Base-by-base conservation (phyloP, 177 flowering plant species). In the Tripterygium wilfordii region DNA sequence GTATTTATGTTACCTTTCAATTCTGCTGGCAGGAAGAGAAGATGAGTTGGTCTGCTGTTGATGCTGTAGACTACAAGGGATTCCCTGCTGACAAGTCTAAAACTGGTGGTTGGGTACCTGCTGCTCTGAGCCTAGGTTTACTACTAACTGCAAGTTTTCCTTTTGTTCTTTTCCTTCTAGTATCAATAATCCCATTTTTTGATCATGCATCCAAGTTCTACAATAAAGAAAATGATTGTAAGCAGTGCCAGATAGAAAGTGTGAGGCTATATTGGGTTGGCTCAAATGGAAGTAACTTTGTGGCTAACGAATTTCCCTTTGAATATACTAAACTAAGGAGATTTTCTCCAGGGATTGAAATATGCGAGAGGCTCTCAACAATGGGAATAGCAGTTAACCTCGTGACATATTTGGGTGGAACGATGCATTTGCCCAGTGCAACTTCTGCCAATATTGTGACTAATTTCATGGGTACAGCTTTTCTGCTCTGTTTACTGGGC, bases 21-120 rank as follows among this genome's bases (percentile, higher is more conserved):
- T 51, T 41, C 6, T 51, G 19, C n/a, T 65, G 20, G n/a, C 71
- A 80, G 86, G 80, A 66, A 2, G 77, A 50, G 19, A 77, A 77
- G 57, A 57, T 67, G 68, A 57, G 61, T 55, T 69, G 57, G 72
- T 29, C 69, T 0, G 78, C 69, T 17, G 65, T 67, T 0, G 77
- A 78, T 56, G 72, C 85, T 0, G 64, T 72, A 15, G 77, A 80
- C 50, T 69, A 68, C 69, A 74, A 67, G 42, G 90, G 80, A 7
- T 64, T 58, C 42, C 84, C 86, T 17, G 90, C 82, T 42, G 76
- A 77, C 33, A 66, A 42, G 49, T 62, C 84, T 9, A 80, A 54
- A 70, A 76, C 86, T 17, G 86, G 90, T 19, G 84, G 90, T 50
- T 83, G 90, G 90, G 61, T 72, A 5, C 67, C 71, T 13, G 82